Evolutionary conservation across 1,284 basidiomycete species (phyloP), one percentile per base, ranked within the genome.

Genomic region (Pseudozyma tsukubaensis): DNA sequence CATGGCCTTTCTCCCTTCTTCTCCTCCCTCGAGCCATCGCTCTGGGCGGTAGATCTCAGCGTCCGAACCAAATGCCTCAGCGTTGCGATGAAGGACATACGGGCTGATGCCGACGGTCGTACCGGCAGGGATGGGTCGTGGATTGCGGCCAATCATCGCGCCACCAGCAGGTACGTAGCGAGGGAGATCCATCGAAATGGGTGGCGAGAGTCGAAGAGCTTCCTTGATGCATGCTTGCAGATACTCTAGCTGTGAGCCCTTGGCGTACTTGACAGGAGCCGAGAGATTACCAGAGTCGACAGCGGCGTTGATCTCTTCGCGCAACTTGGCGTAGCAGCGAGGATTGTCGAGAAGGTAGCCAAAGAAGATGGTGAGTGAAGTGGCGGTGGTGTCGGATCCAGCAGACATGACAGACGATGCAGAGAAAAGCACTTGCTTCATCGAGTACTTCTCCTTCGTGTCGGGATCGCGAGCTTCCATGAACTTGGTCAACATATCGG

Each of bases 171-270:
- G 81, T 1, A 80, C 73, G 40, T 79, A 69, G 24, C 83, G 76
- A 11, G 79, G 83, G 3, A 84, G 59, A 16, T 76, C 74, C 72
- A 80, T 77, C 11, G 77, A 76, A 24, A 84, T 82, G 14, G 83
- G 79, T 3, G 83, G 83, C 24, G 83, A 81, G 2, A 84, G 77
- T 12, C 83, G 77, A 3, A 84, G 60, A 0, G 75, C 70, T 57
- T 84, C 83, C 62, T 84, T 84, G 59, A 84, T 68, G 54, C 81
- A 84, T 6, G 80, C 83, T 63, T 80, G 74, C 3, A 82, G 54
- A 24, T 79, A 81, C 21, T 69, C 63, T 6, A 83, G 54, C 50
- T 80, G 72, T 1, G 67, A 59, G 0, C 73, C 81, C 11, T 75
- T 67, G 10, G 67, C 76, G 40, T 83, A 79, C 50, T 72, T 74